Base-by-base conservation (phyloP, 768 basidiomycete species). In the Tylopilus sp. region DNA sequence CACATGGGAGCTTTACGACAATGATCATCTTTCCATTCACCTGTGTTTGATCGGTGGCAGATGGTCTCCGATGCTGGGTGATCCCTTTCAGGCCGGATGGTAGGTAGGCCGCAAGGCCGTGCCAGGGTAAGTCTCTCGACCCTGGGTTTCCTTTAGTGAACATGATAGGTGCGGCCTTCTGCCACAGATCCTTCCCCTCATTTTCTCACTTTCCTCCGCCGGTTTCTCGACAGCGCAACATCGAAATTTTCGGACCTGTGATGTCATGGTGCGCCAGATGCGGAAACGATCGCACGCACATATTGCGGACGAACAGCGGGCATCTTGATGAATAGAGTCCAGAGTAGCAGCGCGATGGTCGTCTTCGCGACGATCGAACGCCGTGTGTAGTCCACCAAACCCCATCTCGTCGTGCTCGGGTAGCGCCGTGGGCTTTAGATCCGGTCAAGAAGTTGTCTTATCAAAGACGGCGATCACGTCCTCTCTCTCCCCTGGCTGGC, bases 1-100 rank as follows among this genome's bases (percentile, higher is more conserved):
- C 17, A 17, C 41, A 49, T 13, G 50, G 24, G 8, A 26, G 9
- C 45, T 48, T 50, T 50, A 31, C 33, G 51, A 59, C 33, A 31
- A 50, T 43, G 38, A 29, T 34, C 19, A 28, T 22, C 34, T 30
- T 38, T 34, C 14, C n/a, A n/a, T n/a, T n/a, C n/a, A n/a, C n/a
- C 3, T 30, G 17, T 31, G 24, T 11, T 43, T 43, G 34, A 47
- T 34, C 6, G 28, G 53, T 55, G 37, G 33, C 25, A 37, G 37
- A 37, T 10, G 37, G 37, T 36, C 3, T 36, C 4, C 16, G 17
- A 19, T 6, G 36, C 36, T 36, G 17, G 36, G 36, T 8, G 12
- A 31, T 8, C 12, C 14, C 7, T 36, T n/a, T n/a, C n/a, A n/a
- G n/a, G n/a, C n/a, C n/a, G 36, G 36, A 17, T n/a, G 19, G n/a